Conservation (phyloP, 495 filamentous ascomycete genomes). For the Massariosphaeria phaeospora region DNA sequence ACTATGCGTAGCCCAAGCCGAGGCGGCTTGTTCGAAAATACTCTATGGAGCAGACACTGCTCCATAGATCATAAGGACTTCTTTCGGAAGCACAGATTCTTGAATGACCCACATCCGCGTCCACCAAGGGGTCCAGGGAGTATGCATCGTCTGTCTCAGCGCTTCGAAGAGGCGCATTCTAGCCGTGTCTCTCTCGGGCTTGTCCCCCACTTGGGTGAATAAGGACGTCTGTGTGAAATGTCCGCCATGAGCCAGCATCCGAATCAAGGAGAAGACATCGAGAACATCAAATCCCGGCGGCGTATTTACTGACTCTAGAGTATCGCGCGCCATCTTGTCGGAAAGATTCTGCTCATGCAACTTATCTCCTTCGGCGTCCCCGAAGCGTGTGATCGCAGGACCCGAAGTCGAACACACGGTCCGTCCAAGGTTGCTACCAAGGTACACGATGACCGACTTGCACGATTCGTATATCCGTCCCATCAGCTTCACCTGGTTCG, state of each 20-base stretch:
- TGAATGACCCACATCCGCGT: slow-evolving; percentile 9
- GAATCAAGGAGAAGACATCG: slow-evolving; percentile 1
- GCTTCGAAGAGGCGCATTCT: neutral
- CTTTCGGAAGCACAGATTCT: neutral
- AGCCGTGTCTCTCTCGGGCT: neutral
- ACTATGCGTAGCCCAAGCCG: neutral
- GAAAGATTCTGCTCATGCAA: neutral
- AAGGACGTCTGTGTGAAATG: neutral
- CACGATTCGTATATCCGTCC: neutral
- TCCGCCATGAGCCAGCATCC: neutral
- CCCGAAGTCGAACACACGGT: neutral
- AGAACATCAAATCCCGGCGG: neutral
- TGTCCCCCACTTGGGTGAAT: neutral
- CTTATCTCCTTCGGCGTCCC: neutral
- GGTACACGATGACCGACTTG: neutral
- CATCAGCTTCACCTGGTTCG: slow-evolving; percentile 7
- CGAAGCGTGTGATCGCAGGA: neutral
- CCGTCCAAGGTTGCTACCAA: neutral
- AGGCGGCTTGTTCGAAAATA: slow-evolving; percentile 1
- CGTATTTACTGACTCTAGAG: too few relatives aligned
- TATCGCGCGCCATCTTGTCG: neutral
- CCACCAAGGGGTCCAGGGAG: slow-evolving; percentile 15
- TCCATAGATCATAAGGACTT: neutral
- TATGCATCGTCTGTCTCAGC: neutral
- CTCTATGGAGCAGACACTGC: neutral